These are phyloP conservation scores for Trichoderma koningii DNA, from an alignment of 2,329 filamentous ascomycete species.

Conservation along the genomic window DNA sequence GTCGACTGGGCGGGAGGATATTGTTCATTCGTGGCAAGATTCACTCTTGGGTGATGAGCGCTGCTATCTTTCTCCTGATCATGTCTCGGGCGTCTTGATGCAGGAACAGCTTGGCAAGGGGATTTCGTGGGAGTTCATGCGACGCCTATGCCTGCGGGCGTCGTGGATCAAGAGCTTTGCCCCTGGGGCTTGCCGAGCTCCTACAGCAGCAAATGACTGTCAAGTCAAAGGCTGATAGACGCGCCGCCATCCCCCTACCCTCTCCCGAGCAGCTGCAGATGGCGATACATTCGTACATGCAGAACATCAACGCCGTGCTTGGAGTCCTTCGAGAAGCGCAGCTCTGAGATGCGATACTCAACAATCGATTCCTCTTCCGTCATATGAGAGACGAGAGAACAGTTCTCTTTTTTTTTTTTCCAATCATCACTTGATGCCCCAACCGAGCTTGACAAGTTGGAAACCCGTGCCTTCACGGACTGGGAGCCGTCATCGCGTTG, in stretches of 20 bases:
- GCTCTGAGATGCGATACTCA: background rate
- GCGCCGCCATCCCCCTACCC: background rate
- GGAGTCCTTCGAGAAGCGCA: background rate
- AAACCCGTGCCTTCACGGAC: background rate
- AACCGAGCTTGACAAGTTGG: background rate
- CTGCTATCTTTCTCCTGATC: too few relatives aligned
- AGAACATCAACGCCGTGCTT: background rate
- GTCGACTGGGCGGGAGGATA: too few relatives aligned
- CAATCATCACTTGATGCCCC: background rate
- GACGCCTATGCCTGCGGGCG: background rate
- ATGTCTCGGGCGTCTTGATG: too few relatives aligned
- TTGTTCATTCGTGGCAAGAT: too few relatives aligned
- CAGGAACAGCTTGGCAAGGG: too few relatives aligned
- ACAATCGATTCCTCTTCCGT: background rate
- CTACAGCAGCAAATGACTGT: too few relatives aligned
- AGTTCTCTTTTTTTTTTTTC: background rate
- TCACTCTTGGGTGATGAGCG: too few relatives aligned
- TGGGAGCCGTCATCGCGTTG: background rate
- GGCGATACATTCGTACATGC: background rate
- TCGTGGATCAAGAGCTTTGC: background rate
- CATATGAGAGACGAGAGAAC: background rate
- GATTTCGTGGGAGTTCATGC: background rate
- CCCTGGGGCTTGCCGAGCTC: constrained; percentile 1
- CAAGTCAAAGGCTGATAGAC: too few relatives aligned
- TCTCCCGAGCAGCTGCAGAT: constrained; percentile 2